These are phyloP conservation scores for Leccinum arenicola DNA, from an alignment of 768 basidiomycete genomes.

Conservation along the genomic window DNA sequence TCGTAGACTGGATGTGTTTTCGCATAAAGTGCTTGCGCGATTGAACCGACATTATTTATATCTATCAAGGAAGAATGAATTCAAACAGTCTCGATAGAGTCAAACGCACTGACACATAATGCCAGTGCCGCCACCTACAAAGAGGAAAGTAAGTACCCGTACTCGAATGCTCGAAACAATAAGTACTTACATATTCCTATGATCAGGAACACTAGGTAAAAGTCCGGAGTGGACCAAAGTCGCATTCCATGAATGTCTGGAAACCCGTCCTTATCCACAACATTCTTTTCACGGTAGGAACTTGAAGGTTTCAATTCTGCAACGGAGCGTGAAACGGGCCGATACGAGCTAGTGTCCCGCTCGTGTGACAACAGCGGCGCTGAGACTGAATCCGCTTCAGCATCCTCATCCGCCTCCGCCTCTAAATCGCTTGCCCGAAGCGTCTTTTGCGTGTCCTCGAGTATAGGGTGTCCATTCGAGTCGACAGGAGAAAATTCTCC, in stretches of 20 bases:
- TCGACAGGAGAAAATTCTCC: slow-evolving; percentile 31
- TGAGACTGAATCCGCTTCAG: slow-evolving; percentile 16
- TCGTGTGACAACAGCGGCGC: slow-evolving; percentile 23
- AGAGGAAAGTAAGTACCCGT: background rate
- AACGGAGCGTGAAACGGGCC: slow-evolving; percentile 11
- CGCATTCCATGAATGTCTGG: slow-evolving; percentile 56
- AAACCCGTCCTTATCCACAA: slow-evolving; percentile 23
- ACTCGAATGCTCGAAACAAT: background rate
- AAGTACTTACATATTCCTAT: slow-evolving; percentile 52
- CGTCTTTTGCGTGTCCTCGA: slow-evolving; percentile 33
- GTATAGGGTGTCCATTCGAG: slow-evolving; percentile 24
- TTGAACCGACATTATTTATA: slow-evolving; percentile 86
- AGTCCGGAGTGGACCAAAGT: slow-evolving; percentile 53
- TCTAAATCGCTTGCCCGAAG: slow-evolving; percentile 30
- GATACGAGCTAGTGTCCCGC: slow-evolving; percentile 17
- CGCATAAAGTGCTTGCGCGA: slow-evolving; percentile 66
- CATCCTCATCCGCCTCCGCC: slow-evolving; percentile 4
- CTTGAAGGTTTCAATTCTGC: slow-evolving; percentile 26
- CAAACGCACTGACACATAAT: slow-evolving; percentile 58
- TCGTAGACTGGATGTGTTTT: slow-evolving; percentile 62
- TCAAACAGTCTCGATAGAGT: background rate
- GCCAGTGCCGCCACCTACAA: slow-evolving; percentile 66
- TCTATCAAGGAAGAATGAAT: slow-evolving; percentile 36
- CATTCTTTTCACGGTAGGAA: background rate
- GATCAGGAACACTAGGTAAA: slow-evolving; percentile 61